These are phyloP conservation scores for Eremothecium cymbalariae DNA, from an alignment of 1,139 yeast species.

Conservation along the genomic window DNA sequence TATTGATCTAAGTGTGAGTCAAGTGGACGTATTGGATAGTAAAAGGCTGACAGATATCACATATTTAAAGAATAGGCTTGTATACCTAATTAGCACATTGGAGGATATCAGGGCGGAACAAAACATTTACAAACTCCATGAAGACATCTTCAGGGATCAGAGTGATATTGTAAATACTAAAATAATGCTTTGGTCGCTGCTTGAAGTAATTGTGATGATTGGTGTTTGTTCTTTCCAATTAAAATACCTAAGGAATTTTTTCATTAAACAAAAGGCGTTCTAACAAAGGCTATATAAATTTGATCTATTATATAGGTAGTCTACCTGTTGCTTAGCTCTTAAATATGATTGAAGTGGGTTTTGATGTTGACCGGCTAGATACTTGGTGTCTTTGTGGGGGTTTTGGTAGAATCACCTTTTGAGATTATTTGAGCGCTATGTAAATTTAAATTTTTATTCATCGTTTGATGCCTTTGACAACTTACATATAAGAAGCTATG, in stretches of 20 bases:
- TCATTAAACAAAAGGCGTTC: slow-evolving; percentile 53
- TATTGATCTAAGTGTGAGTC: slow-evolving; percentile 45
- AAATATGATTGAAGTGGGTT: no score
- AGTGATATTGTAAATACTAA: slow-evolving; percentile 46
- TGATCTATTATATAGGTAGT: no score
- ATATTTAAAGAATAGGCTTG: slow-evolving; percentile 37
- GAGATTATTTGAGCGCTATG: no score
- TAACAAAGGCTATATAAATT: no score
- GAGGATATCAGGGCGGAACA: slow-evolving; percentile 48
- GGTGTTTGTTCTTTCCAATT: slow-evolving; percentile 56
- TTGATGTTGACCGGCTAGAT: no score
- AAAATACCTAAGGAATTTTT: slow-evolving; percentile 50
- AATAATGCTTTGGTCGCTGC: slow-evolving; percentile 48
- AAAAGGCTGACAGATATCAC: slow-evolving; percentile 39
- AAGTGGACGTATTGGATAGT: slow-evolving; percentile 40
- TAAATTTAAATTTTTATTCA: no score
- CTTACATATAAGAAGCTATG: no score
- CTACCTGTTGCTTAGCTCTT: no score
- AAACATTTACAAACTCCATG: slow-evolving; percentile 43
- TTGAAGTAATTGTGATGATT: slow-evolving; percentile 41
- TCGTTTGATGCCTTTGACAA: no score
- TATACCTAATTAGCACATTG: slow-evolving; percentile 40
- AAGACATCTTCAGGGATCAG: slow-evolving; percentile 45
- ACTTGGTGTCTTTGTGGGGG: no score
- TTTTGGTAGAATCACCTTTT: no score